Conservation (phyloP, 139 green algal species). For the Chlamydomonas eustigma region DNA sequence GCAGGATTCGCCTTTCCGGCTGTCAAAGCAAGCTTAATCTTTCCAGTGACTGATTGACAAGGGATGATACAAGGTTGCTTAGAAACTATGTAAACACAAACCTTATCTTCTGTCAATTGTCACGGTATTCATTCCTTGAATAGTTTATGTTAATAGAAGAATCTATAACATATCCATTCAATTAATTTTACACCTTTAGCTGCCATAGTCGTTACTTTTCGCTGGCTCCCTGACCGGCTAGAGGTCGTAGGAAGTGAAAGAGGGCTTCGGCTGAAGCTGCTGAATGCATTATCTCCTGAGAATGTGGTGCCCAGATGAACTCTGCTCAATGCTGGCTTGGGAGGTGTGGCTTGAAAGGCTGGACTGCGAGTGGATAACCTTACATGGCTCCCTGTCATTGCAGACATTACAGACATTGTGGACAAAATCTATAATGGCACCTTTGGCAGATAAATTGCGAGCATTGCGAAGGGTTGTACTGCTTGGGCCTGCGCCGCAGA, state of each 20-base stretch:
- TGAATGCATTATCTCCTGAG: not conserved
- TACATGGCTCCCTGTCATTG: slow-evolving; percentile 8
- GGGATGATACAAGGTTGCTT: no score
- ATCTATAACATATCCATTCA: no score
- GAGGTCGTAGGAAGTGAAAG: not conserved
- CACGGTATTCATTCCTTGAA: no score
- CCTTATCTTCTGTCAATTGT: no score
- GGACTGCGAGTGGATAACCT: slow-evolving; percentile 14
- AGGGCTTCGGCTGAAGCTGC: not conserved
- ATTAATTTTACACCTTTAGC: no score
- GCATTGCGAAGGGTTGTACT: no score
- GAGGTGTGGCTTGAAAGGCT: not conserved
- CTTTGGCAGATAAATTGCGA: no score
- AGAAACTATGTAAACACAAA: no score
- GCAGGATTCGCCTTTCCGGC: slow-evolving; percentile 98
- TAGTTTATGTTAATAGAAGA: no score
- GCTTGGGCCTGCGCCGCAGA: no score
- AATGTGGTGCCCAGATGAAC: slow-evolving; percentile 5
- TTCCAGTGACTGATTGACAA: slow-evolving; percentile 79
- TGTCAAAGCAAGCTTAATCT: slow-evolving; percentile 95
- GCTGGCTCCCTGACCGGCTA: not conserved
- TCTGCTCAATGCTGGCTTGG: not conserved
- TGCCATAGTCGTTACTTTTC: slow-evolving; percentile 48
- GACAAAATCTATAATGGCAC: no score
- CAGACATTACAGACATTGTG: not conserved